A percentile compares a stretch with the other conserved stretches of the same genome.
Evolutionary conservation across 345 rosid species (phyloP).

Genomic region (Euphorbia pulcherrima): DNA sequence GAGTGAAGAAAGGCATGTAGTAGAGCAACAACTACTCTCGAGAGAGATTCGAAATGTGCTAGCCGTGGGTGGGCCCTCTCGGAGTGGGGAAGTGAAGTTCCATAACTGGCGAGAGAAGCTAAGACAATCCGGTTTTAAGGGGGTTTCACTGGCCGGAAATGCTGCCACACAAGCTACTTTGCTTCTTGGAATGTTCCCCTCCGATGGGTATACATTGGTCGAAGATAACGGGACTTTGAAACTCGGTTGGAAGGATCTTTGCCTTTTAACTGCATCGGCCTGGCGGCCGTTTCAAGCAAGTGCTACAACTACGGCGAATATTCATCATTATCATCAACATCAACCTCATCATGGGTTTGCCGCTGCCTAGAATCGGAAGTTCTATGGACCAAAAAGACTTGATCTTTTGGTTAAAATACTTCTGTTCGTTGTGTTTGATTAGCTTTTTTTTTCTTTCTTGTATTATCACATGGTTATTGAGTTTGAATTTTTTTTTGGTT

Average conservation of each 20-base stretch:
- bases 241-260: constrained; percentile 98
- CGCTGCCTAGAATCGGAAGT: constrained; percentile 3
- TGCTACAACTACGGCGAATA: neutral
- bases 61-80: constrained; percentile 78
- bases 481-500: constrained; percentile 1
- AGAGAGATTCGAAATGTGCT: constrained; percentile 82
- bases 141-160: constrained; percentile 78
- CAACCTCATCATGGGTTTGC: constrained; percentile 16
- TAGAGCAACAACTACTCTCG: constrained; percentile 91
- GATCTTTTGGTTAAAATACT: neutral
- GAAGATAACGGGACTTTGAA: constrained; percentile 90
- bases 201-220: constrained; percentile 88
- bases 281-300: constrained; percentile 64
- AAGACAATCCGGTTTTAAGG: constrained; percentile 76
- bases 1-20: constrained; percentile 95
- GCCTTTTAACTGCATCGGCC: constrained; percentile 96
- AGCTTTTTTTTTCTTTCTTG: neutral
- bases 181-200: constrained; percentile 89
- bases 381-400: neutral
- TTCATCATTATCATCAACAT: constrained; percentile 2
- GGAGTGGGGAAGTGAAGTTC: constrained; percentile 69
- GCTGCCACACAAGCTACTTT: constrained; percentile 92
- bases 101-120: constrained; percentile 95
- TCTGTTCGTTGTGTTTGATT: neutral
- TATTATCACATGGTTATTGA: neutral